Evolutionary conservation across 225 moss, liverwort and hornwort genomes (phyloP).

Genomic region (Physcomitrellopsis africana): DNA sequence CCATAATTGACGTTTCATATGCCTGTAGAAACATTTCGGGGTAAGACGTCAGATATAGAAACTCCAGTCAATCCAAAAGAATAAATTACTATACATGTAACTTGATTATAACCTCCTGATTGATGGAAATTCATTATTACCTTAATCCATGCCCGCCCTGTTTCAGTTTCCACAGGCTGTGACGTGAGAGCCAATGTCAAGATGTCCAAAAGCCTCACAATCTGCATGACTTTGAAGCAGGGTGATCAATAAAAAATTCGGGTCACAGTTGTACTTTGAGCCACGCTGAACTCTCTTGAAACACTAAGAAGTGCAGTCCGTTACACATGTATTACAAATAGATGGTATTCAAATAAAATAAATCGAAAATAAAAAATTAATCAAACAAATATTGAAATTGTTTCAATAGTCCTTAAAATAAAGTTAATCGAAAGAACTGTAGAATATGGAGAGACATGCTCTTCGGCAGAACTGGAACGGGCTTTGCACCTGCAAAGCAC

Average conservation of each 20-base stretch:
- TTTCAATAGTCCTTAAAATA: too few relatives aligned
- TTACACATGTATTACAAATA: neutral
- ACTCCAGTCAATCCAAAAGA: neutral
- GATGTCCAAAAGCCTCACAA: constrained; percentile 85
- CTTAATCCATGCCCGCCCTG: constrained; percentile 84
- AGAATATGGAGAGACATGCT: too few relatives aligned
- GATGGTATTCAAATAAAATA: constrained; percentile 18
- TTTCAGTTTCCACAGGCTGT: constrained; percentile 72
- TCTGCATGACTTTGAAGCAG: constrained; percentile 44
- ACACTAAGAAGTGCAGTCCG: neutral
- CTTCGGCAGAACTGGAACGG: neutral
- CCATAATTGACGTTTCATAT: constrained; percentile 78
- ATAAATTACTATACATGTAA: neutral
- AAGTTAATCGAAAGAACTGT: too few relatives aligned
- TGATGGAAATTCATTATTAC: constrained; percentile 34
- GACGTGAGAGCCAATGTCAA: constrained; percentile 67
- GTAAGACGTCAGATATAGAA: neutral
- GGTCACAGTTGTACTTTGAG: constrained; percentile 24
- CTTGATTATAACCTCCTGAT: constrained; percentile 8
- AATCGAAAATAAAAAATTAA: constrained; percentile 1
- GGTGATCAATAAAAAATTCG: constrained; percentile 16
- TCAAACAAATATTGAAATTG: too few relatives aligned
- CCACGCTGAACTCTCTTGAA: constrained; percentile 9
- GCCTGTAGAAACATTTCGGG: constrained; percentile 44
- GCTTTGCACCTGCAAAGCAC: constrained; percentile 70